Conservation (phyloP, 495 filamentous ascomycete genomes). For the Haplographium delicatum region DNA sequence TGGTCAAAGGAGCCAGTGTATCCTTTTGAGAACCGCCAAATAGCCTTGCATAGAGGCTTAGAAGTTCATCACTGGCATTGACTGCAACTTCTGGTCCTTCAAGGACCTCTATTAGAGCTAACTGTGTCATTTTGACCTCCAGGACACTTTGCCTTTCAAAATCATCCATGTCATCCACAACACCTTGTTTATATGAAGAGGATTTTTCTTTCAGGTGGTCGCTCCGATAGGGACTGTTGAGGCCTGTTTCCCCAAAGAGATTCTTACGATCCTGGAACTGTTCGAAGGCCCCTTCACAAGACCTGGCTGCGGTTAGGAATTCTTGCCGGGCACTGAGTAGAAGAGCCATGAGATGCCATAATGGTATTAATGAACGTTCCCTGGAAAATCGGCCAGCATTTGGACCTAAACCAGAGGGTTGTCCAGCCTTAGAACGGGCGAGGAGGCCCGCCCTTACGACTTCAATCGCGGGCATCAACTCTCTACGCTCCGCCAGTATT, state of each 20-base stretch:
- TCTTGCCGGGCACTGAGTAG: conserved; percentile 83
- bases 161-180: conserved; percentile 68
- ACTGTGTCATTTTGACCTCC: conserved; percentile 90
- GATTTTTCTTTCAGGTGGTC: conserved; percentile 47
- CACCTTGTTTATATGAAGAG: conserved; percentile 33
- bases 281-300: conserved; percentile 86
- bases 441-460: conserved; percentile 58
- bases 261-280: conserved; percentile 63
- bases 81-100: conserved; percentile 80
- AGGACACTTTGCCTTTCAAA: conserved; percentile 77
- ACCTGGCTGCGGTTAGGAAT: conserved; percentile 68
- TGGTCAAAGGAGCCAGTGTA: conserved; percentile 8
- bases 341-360: conserved; percentile 85
- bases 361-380: conserved; percentile 55
- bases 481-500: conserved; percentile 72
- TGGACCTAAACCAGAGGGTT: conserved; percentile 27
- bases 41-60: conserved; percentile 72
- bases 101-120: conserved; percentile 73
- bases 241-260: conserved; percentile 43
- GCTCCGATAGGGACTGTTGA: conserved; percentile 37
- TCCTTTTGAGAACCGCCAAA: conserved; percentile 52
- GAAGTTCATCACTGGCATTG: conserved; percentile 73
- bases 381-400: conserved; percentile 31
- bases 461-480: conserved; percentile 70
- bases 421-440: conserved; percentile 9